Conservation (phyloP, 257 asterid species). For the Nicotiana noctiflora region DNA sequence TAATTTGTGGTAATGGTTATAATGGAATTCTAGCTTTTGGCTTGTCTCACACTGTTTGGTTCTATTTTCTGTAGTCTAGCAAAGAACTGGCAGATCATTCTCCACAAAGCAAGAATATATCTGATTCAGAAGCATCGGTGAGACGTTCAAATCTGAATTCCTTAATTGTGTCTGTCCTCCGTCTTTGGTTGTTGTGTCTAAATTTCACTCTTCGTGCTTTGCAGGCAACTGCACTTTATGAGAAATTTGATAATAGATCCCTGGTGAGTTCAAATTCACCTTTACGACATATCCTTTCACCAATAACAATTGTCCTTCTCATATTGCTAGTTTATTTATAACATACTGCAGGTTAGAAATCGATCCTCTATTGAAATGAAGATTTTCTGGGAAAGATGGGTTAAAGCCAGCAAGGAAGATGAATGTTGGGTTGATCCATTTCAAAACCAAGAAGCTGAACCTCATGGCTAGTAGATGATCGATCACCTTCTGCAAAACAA, state of each 20-base stretch:
- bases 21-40: constrained; percentile 19
- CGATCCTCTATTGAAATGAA: constrained; percentile 60
- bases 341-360: constrained; percentile 43
- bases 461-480: neutral
- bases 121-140: constrained; percentile 37
- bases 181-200: neutral
- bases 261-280: constrained; percentile 38
- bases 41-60: neutral
- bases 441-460: neutral
- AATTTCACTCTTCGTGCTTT: neutral
- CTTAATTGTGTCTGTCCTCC: neutral
- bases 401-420: constrained; percentile 46
- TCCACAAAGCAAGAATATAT: constrained; percentile 12
- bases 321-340: too few relatives aligned
- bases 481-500: too few relatives aligned
- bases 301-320: too few relatives aligned
- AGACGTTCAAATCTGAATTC: neutral
- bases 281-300: too few relatives aligned
- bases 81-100: constrained; percentile 18
- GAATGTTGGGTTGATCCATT: constrained; percentile 75
- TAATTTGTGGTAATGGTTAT: neutral
- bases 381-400: constrained; percentile 56
- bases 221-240: constrained; percentile 30
- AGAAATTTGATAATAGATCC: constrained; percentile 36
- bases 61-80: constrained; percentile 23